A percentile compares a stretch with the other conserved stretches of the same genome.
Conservation (phyloP, 192 early-diverging fungal species). For the Obelidium mucronatum region DNA sequence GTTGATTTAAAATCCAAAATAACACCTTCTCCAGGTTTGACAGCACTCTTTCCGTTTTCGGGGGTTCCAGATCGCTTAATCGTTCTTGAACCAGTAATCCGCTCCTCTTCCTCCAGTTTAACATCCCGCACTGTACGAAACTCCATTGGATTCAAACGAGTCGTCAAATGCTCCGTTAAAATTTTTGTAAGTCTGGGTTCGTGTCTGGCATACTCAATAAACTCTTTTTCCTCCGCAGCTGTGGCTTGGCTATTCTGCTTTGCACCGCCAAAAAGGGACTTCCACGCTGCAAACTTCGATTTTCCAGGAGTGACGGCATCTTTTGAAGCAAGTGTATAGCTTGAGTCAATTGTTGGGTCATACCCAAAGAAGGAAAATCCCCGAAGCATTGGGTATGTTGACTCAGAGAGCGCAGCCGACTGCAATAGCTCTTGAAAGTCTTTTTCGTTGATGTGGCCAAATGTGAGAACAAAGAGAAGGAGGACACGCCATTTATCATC, state of each 20-base stretch:
- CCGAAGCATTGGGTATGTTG: not conserved
- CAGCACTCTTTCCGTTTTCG: not conserved
- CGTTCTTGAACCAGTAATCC: not conserved
- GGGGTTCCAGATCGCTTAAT: not conserved
- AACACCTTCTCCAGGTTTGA: constrained; percentile 15
- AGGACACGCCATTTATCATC: constrained; percentile 25
- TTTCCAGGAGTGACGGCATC: not conserved
- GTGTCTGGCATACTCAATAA: constrained; percentile 10
- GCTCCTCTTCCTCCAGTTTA: not conserved
- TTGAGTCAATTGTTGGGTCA: not conserved
- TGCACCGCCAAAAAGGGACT: not conserved
- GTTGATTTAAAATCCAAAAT: constrained; percentile 22
- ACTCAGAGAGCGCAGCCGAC: not conserved
- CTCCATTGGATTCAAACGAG: not conserved
- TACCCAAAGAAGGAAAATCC: constrained; percentile 30
- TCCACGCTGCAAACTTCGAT: not conserved
- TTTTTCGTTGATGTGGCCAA: not conserved
- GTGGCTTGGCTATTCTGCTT: not conserved
- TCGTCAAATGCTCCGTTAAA: constrained; percentile 19
- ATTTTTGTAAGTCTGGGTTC: constrained; percentile 16
- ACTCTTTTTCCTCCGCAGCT: not conserved
- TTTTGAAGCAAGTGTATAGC: not conserved
- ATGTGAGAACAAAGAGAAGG: constrained; percentile 8
- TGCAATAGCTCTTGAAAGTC: not conserved
- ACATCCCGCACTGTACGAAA: not conserved